A percentile compares a stretch with the other conserved stretches of the same genome.
phyloP scores from a whole-genome alignment of 2,329 filamentous ascomycete species.

The Colletotrichum sp. region DNA sequence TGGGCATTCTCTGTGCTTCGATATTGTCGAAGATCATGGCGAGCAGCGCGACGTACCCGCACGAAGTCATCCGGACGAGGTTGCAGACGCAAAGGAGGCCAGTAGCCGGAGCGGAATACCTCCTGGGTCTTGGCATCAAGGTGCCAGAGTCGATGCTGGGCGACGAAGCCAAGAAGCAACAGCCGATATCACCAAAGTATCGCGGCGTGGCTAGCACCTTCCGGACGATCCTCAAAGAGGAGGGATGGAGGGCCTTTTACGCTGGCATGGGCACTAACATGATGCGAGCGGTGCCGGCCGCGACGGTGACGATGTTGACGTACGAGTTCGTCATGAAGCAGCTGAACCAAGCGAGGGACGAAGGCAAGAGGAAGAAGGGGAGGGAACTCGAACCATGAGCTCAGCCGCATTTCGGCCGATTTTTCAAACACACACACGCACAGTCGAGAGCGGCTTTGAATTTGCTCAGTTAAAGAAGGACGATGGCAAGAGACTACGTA shows the following conservation, averaged over 20 bases:
- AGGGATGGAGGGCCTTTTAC: slow-evolving; percentile 97
- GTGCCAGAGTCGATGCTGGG: slow-evolving; percentile 48
- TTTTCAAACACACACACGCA: background rate
- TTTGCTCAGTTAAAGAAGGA: slow-evolving; percentile 7
- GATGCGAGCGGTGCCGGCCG: slow-evolving; percentile 92
- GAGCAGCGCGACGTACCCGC: slow-evolving; percentile 94
- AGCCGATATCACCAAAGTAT: slow-evolving; percentile 61
- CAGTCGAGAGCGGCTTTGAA: slow-evolving; percentile 20
- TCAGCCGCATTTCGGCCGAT: background rate
- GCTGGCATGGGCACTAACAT: slow-evolving; percentile 97
- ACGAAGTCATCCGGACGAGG: slow-evolving; percentile 93
- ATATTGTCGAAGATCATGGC: slow-evolving; percentile 94
- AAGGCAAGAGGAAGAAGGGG: slow-evolving; percentile 40
- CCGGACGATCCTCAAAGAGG: slow-evolving; percentile 83
- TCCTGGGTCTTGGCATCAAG: slow-evolving; percentile 55
- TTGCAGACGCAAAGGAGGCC: slow-evolving; percentile 91
- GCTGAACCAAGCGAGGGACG: slow-evolving; percentile 48
- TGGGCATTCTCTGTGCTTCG: slow-evolving; percentile 85
- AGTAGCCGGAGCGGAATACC: slow-evolving; percentile 57
- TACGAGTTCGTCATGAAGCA: slow-evolving; percentile 79
- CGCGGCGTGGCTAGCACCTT: slow-evolving; percentile 82
- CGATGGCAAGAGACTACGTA: background rate
- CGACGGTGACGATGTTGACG: slow-evolving; percentile 96
- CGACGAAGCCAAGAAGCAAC: slow-evolving; percentile 30
- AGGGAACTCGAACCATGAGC: slow-evolving; percentile 10